phyloP scores from a whole-genome alignment of 305 asterid genomes.

The Fraxinus dipetala region DNA sequence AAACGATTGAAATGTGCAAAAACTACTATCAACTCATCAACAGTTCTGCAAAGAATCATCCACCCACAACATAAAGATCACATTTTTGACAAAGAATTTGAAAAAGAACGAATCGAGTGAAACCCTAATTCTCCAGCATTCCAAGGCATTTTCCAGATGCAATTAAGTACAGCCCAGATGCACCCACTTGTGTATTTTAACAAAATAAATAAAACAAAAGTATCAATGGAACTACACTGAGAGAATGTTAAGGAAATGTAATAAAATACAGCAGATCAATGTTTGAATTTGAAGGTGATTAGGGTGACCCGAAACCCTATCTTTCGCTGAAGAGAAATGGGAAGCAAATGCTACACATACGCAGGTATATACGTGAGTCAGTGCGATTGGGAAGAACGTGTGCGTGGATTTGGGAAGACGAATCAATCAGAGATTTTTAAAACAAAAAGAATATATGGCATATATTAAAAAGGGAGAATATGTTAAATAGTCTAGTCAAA shows the following conservation, averaged over 20 bases:
- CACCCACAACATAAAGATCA: conserved; percentile 5
- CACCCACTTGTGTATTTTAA: not conserved
- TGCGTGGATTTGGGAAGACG: not conserved
- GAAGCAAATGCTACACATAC: not conserved
- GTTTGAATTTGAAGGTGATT: conserved; percentile 11
- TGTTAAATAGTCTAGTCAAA: no score
- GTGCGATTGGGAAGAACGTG: not conserved
- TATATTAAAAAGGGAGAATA: no score
- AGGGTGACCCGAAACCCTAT: conserved; percentile 28
- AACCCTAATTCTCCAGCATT: conserved; percentile 19
- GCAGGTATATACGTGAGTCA: not conserved
- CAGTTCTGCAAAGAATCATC: not conserved
- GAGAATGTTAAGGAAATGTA: conserved; percentile 23
- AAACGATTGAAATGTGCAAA: conserved; percentile 10
- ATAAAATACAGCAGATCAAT: conserved; percentile 34
- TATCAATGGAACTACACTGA: conserved; percentile 17
- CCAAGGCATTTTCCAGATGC: conserved; percentile 19
- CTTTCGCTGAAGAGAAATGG: conserved; percentile 12
- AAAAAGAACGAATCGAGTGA: conserved; percentile 10
- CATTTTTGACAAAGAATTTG: conserved; percentile 15
- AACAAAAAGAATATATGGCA: not conserved
- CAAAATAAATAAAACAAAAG: conserved; percentile 13
- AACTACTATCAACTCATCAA: not conserved
- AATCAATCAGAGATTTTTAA: not conserved
- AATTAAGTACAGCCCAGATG: not conserved